phyloP scores from a whole-genome alignment of 1,284 basidiomycete genomes.

The Gomphus bonarii region DNA sequence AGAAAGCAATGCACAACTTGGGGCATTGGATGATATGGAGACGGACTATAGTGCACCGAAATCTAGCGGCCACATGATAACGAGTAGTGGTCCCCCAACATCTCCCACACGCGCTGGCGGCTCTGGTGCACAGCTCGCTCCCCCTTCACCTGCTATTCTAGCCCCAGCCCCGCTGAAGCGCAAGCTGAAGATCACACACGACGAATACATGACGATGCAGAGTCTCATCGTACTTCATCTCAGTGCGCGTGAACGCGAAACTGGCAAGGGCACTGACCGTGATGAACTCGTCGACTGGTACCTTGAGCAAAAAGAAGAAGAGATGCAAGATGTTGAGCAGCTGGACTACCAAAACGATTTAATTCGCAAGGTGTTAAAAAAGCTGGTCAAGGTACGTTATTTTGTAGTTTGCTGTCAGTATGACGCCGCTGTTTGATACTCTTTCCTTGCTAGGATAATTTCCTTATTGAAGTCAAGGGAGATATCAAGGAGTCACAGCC shows the following conservation, averaged over 20 bases:
- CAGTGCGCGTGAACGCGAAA: slow-evolving; percentile 66
- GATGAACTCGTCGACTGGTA: slow-evolving; percentile 97
- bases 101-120: slow-evolving; percentile 18
- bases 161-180: slow-evolving; percentile 37
- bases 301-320: slow-evolving; percentile 79
- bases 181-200: slow-evolving; percentile 89
- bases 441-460: slow-evolving; percentile 57
- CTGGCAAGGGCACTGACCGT: slow-evolving; percentile 70
- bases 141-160: slow-evolving; percentile 24
- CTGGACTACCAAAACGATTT: slow-evolving; percentile 89
- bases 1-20: slow-evolving; percentile 39
- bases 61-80: slow-evolving; percentile 22
- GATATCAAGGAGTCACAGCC: slow-evolving; percentile 73
- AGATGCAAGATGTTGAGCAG: slow-evolving; percentile 79
- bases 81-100: slow-evolving; percentile 29
- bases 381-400: slow-evolving; percentile 74
- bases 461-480: slow-evolving; percentile 73
- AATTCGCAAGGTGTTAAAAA: slow-evolving; percentile 81
- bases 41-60: slow-evolving; percentile 35
- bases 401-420: background rate
- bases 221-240: slow-evolving; percentile 83
- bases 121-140: slow-evolving; percentile 22
- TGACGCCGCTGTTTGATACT: background rate
- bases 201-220: slow-evolving; percentile 88
- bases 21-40: slow-evolving; percentile 49